Evolutionary conservation across 2,329 filamentous ascomycete species (phyloP), one percentile per base, ranked within the genome.

Genomic region (Emericellopsis atlantica): DNA sequence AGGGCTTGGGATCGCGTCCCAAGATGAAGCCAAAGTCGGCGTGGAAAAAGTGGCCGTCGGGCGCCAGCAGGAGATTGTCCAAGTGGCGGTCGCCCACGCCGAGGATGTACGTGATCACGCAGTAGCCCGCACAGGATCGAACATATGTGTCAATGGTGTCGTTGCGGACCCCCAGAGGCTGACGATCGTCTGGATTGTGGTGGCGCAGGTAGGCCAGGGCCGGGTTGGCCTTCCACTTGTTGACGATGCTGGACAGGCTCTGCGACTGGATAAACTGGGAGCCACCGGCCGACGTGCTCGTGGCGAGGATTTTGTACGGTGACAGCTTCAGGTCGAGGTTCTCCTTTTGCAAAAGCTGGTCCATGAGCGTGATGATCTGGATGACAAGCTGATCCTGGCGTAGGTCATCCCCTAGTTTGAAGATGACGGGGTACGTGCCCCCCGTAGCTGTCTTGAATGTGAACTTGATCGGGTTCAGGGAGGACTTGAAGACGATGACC

Each of bases 1-100:
- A 96, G 0, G 92, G 92, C 56, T 98, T 98, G 0, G 92, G 92
- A 51, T 98, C 92, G 33, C 92, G 84, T 15, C 92, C 92, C 2
- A 98, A 81, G 46, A 98, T 98, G 61, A 94, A 98, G 34, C 93
- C 92, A 53, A 98, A 98, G 59, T 98, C 92, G 24, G 90, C 89
- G 58, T 98, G 92, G 72, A 98, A 95, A 68, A 98, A 98, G 60
- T 93, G 87, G 0, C 79, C 92, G 49, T 89, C 83, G 1, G 92
- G 89, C 0, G 88, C 78, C 5, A 98, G 76, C 22, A 98, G 78
- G 1, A 98, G 76, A 53, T 98, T 98, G 58, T 98, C 92, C 3
- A 96, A 73, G 61, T 98, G 92, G 2, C 92, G 81, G 57, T 98
- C 92, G 16, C 92, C 92, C 3, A 98, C 92, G 26, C 92, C 93